Evolutionary conservation across 352 stramenopile species (phyloP).

Genomic region (Globisporangium radiosum): DNA sequence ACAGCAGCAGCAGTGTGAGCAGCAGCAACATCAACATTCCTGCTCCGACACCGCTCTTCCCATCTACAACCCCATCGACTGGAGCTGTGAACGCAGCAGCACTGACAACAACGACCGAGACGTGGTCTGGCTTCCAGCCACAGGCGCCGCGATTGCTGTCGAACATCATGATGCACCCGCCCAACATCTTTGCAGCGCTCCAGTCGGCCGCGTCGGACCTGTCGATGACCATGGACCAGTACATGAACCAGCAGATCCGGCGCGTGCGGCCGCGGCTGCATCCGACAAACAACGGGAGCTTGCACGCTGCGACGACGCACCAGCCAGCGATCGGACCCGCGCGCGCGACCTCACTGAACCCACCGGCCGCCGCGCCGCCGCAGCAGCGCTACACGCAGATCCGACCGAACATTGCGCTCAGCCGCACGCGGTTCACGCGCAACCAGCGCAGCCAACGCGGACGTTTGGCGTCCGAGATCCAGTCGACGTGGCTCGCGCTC

Average conservation of each 20-base stretch:
- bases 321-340: slow-evolving; percentile 18
- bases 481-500: slow-evolving; percentile 81
- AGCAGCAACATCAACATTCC: slow-evolving; percentile 1
- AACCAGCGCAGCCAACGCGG: slow-evolving; percentile 70
- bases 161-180: slow-evolving; percentile 27
- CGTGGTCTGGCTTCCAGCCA: slow-evolving; percentile 8
- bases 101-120: slow-evolving; percentile 6
- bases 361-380: slow-evolving; percentile 12
- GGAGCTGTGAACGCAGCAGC: slow-evolving; percentile 2
- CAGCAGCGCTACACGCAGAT: slow-evolving; percentile 79
- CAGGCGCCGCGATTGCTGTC: slow-evolving; percentile 10
- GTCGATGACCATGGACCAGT: slow-evolving; percentile 70
- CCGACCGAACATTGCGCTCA: slow-evolving; percentile 79
- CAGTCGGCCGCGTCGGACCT: slow-evolving; percentile 54
- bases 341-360: slow-evolving; percentile 17
- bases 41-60: neutral
- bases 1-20: neutral
- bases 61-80: neutral
- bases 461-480: slow-evolving; percentile 67
- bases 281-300: slow-evolving; percentile 11
- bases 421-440: slow-evolving; percentile 65
- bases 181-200: slow-evolving; percentile 55
- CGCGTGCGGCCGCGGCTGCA: slow-evolving; percentile 63
- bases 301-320: slow-evolving; percentile 13
- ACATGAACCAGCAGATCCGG: slow-evolving; percentile 80